phyloP scores from a whole-genome alignment of 2,329 filamentous ascomycete genomes.

The Metarhizium humberi region DNA sequence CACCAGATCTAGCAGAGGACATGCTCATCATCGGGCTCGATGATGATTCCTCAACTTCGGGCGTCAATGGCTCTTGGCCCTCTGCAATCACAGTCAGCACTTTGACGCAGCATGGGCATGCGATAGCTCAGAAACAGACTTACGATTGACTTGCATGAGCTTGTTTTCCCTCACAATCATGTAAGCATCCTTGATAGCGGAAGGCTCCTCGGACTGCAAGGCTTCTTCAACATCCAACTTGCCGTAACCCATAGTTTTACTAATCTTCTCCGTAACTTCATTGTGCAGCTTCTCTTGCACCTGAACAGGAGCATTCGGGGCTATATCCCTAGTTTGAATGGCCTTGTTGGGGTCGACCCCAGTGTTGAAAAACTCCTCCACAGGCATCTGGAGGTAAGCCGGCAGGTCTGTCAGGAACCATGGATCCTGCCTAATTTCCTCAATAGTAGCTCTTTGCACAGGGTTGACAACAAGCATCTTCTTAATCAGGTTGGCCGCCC shows the following conservation, averaged over 20 bases:
- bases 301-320: conserved; percentile 65
- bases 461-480: conserved; percentile 94
- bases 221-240: conserved; percentile 94
- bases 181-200: conserved; percentile 97
- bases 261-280: conserved; percentile 88
- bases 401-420: conserved; percentile 90
- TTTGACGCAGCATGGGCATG: conserved; percentile 13
- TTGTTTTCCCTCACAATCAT: conserved; percentile 97
- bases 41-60: conserved; percentile 28
- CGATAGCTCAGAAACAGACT: conserved; percentile 29
- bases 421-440: conserved; percentile 83
- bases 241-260: conserved; percentile 96
- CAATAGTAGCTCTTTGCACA: conserved; percentile 86
- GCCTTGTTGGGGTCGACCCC: conserved; percentile 90
- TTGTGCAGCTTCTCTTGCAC: conserved; percentile 86
- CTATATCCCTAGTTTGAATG: conserved; percentile 74
- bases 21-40: conserved; percentile 44
- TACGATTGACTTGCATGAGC: conserved; percentile 89
- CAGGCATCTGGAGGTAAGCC: conserved; percentile 74
- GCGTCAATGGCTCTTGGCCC: conserved; percentile 22
- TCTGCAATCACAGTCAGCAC: conserved; percentile 20
- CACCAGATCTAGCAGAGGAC: conserved; percentile 44
- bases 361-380: conserved; percentile 87
- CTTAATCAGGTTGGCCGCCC: conserved; percentile 74
- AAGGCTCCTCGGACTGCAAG: conserved; percentile 82